Base-by-base conservation (phyloP, 2,329 filamentous ascomycete genomes). In the Pyrenophora seminiperda region DNA sequence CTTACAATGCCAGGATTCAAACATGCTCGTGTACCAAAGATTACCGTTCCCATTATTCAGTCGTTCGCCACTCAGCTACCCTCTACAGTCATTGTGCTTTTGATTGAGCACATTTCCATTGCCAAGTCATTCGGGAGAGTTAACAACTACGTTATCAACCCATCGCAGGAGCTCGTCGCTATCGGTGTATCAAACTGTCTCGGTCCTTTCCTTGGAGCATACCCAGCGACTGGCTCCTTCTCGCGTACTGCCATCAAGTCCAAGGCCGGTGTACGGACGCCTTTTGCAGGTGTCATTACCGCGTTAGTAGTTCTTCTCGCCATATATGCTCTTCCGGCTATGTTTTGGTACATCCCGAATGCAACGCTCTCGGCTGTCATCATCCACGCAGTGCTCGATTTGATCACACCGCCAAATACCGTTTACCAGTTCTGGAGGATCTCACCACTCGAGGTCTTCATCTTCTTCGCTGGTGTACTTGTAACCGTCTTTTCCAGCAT, bases 31-130 rank as follows among this genome's bases (percentile, higher is more conserved):
- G 86, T 88, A 5, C 94, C 94, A 0, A 78, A 75, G 0, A 76
- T 97, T 50, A 85, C 88, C 56, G 74, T 73, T 0, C 73, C 80
- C 0, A 82, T 97, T 38, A 82, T 96, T 65, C 79, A 76, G 2
- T 76, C 83, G 1, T 91, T 96, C 66, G 80, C 82, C 1, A 78
- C 79, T 22, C 82, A 97, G 57, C 78, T 99, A 3, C 94, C 94
- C 0, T 89, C 89, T 5, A 87, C 89, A 0, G 86, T 97, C 47
- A 96, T 97, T 60, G 91, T 99, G 14, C 81, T 97, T 50, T 81
- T 99, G 24, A 95, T 97, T 57, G 94, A 99, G 75, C 93, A 99
- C 71, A 96, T 97, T 63, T 91, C 93, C 36, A 97, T 97, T 58
- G 91, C 92, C 17, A 99, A 97, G 73, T 97, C 92, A 0, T 97